Evolutionary conservation across 805 yeast genomes (phyloP), one percentile per base, ranked within the genome.

Genomic region (Priceomyces haplophilus): DNA sequence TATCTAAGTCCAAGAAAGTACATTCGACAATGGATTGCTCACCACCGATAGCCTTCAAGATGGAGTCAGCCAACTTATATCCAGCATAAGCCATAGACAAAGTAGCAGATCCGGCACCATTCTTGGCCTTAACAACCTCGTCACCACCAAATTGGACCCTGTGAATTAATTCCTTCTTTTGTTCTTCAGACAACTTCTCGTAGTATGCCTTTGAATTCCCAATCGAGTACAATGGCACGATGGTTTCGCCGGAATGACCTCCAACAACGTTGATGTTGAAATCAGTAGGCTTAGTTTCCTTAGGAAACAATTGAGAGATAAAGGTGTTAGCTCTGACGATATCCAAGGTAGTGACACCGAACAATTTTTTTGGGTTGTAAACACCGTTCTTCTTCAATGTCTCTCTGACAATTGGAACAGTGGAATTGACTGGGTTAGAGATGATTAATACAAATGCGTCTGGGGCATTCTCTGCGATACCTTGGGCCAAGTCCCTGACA

Each of bases 21-120:
- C 80, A 75, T 53, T 77, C 78, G 29, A 75, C 67, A 21, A 65
- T 60, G 15, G 58, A 59, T 4, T 53, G 44, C 39, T 59, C 55
- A 13, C 43, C 40, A 11, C 31, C 41, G 66, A 72, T 63, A 70
- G 82, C 77, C 63, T 57, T 56, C 53, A 70, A 59, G 44, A 70
- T 64, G 53, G 72, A 59, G 49, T 79, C 82, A 23, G 89, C 85
- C 62, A 88, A 85, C 54, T 83, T 77, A 73, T 78, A 87, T 27
- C 95, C 97, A 27, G 97, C 96, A 56, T 82, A 85, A 7, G 97
- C 97, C 97, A 90, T 91, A 23, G 96, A 86, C 52, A 90, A 75
- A 29, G 98, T 90, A 44, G 97, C 97, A 38, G 96, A 87, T 31
- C 97, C 97, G 40, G 83, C 83, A 50, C 97, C 97, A 56, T 87